A percentile compares a stretch with the other conserved stretches of the same genome.
These are phyloP conservation scores for Phycomyces blakesleeanus DNA, from an alignment of 192 early-diverging fungal species.

Conservation along the genomic window DNA sequence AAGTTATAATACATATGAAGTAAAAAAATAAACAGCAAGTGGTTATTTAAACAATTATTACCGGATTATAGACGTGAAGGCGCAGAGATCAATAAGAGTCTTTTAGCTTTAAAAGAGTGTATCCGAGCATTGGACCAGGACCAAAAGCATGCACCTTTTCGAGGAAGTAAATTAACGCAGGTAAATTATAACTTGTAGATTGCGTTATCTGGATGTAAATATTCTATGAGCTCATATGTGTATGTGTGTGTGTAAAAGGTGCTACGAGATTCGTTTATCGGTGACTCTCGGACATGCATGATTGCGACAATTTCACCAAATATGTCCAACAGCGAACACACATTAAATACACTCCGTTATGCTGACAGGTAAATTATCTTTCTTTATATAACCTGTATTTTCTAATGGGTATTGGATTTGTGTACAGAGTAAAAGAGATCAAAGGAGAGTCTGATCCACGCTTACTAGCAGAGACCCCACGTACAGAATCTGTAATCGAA, in stretches of 20 bases:
- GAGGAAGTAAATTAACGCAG: conserved; percentile 94
- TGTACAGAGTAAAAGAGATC: conserved; percentile 17
- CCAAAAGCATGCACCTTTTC: conserved; percentile 92
- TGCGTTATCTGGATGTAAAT: neutral
- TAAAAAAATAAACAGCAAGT: too few relatives aligned
- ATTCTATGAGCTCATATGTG: neutral
- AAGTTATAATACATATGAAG: too few relatives aligned
- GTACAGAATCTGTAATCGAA: neutral
- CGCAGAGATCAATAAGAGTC: conserved; percentile 96
- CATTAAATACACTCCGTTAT: conserved; percentile 93
- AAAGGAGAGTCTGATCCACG: conserved; percentile 14
- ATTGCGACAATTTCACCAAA: conserved; percentile 96
- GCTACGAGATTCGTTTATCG: conserved; percentile 94
- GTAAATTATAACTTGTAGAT: conserved; percentile 32
- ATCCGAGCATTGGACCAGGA: conserved; percentile 93
- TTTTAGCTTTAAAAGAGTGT: conserved; percentile 95
- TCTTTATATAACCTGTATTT: neutral
- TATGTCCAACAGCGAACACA: conserved; percentile 88
- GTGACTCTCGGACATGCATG: conserved; percentile 96
- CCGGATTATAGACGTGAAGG: conserved; percentile 77
- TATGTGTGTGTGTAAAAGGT: conserved; percentile 40
- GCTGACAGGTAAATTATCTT: conserved; percentile 68
- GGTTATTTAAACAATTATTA: neutral
- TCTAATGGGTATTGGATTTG: neutral
- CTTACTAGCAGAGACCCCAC: neutral